Conservation (phyloP, 2,329 filamentous ascomycete genomes). For the Daldinia sp. region DNA sequence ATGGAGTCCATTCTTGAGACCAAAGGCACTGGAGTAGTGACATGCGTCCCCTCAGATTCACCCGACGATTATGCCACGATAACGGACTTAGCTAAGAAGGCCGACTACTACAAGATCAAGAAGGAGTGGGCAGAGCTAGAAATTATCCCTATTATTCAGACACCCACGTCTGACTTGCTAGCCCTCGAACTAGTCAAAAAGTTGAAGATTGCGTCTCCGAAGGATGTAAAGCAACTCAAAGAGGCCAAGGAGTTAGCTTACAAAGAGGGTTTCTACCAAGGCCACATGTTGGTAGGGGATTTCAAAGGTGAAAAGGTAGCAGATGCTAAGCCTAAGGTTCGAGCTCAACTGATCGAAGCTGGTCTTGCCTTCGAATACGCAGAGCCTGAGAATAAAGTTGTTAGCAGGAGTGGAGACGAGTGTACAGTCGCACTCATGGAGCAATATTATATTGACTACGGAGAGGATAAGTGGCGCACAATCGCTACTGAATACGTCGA, state of each 20-base stretch:
- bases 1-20: slow-evolving; percentile 88
- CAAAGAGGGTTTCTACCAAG: slow-evolving; percentile 98
- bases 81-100: slow-evolving; percentile 90
- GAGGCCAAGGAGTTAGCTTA: slow-evolving; percentile 97
- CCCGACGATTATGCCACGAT: slow-evolving; percentile 95
- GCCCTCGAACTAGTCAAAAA: slow-evolving; percentile 88
- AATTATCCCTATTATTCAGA: slow-evolving; percentile 89
- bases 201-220: slow-evolving; percentile 96
- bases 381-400: slow-evolving; percentile 90
- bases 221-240: slow-evolving; percentile 89
- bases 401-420: slow-evolving; percentile 89
- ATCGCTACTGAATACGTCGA: slow-evolving; percentile 79
- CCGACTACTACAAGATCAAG: slow-evolving; percentile 95
- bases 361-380: slow-evolving; percentile 90
- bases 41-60: slow-evolving; percentile 93
- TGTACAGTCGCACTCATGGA: slow-evolving; percentile 94
- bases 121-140: slow-evolving; percentile 96
- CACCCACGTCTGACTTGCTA: slow-evolving; percentile 85
- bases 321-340: slow-evolving; percentile 86
- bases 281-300: slow-evolving; percentile 87
- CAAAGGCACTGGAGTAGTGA: slow-evolving; percentile 97
- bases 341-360: slow-evolving; percentile 79
- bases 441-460: slow-evolving; percentile 99
- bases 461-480: slow-evolving; percentile 87
- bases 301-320: slow-evolving; percentile 90